Conservation (phyloP, 176 grass and related monocot genomes). For the Ananas comosus region DNA sequence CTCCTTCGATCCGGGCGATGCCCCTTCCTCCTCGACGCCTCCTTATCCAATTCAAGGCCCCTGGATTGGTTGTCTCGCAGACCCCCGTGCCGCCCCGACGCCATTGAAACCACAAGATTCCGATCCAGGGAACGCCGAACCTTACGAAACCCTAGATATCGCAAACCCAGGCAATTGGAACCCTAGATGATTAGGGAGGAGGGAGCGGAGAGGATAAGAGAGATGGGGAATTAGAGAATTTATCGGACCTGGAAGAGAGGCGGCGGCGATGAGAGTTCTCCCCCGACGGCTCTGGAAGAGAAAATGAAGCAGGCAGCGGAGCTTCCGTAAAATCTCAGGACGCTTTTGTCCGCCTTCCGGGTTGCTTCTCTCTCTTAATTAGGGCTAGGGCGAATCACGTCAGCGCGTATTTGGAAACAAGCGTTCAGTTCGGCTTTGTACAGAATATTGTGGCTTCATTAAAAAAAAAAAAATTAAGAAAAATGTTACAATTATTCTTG, state of each 20-base stretch:
- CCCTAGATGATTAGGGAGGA: background rate
- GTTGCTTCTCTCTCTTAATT: too few species aligned
- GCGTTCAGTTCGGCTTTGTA: too few species aligned
- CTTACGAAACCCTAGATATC: background rate
- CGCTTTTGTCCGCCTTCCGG: too few species aligned
- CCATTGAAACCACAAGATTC: constrained; percentile 21
- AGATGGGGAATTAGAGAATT: background rate
- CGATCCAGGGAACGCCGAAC: background rate
- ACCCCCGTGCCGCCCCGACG: constrained; percentile 24
- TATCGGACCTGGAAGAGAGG: background rate
- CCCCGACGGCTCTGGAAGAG: background rate
- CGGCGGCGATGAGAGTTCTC: background rate
- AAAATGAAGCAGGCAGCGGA: too few species aligned
- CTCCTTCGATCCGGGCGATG: constrained; percentile 6
- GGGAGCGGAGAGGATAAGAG: background rate
- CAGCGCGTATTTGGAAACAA: too few species aligned
- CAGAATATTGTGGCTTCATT: too few species aligned
- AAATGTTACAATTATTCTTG: too few species aligned
- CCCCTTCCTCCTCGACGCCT: constrained; percentile 33
- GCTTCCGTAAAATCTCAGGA: too few species aligned
- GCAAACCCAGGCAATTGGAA: constrained; percentile 7
- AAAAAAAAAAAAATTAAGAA: too few species aligned
- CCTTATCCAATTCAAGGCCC: constrained; percentile 27
- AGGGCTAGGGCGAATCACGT: too few species aligned
- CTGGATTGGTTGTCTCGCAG: constrained; percentile 19